These are phyloP conservation scores for peach (Prunus persica) DNA, from an alignment of 306 rosid genomes.

Conservation along the genomic window DNA sequence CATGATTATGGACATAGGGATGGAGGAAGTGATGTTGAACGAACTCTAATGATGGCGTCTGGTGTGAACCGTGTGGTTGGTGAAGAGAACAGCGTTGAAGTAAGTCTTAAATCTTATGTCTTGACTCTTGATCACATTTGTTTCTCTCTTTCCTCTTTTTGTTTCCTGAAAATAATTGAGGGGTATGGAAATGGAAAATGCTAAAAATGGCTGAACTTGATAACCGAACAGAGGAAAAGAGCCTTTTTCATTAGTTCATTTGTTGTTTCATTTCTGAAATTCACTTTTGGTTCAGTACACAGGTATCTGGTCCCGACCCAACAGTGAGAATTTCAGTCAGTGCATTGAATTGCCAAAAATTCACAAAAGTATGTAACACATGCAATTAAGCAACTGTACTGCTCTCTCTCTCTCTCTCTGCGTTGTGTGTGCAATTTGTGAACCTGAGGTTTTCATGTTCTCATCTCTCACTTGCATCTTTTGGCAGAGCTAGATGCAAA, in stretches of 20 bases:
- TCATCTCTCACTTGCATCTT: slow-evolving; percentile 21
- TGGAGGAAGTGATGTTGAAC: slow-evolving; percentile 55
- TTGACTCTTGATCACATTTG: neutral
- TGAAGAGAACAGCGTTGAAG: slow-evolving; percentile 47
- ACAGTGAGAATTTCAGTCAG: slow-evolving; percentile 68
- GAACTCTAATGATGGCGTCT: slow-evolving; percentile 59
- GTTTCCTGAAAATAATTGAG: neutral
- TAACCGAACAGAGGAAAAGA: neutral
- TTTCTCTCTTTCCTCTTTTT: neutral
- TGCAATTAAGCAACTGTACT: slow-evolving; percentile 8
- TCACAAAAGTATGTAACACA: slow-evolving; percentile 54
- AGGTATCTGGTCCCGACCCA: slow-evolving; percentile 65
- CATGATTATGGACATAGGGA: slow-evolving; percentile 45
- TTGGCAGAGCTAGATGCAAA: slow-evolving; percentile 58
- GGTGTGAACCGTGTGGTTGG: slow-evolving; percentile 27
- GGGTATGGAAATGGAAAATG: neutral
- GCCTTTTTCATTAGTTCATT: neutral
- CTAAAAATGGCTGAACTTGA: neutral
- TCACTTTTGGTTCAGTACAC: slow-evolving; percentile 58
- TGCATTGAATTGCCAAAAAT: slow-evolving; percentile 58
- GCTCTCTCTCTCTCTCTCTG: slow-evolving; percentile 26
- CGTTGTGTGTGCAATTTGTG: slow-evolving; percentile 4
- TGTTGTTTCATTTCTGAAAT: slow-evolving; percentile 25
- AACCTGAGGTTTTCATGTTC: slow-evolving; percentile 19
- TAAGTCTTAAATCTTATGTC: slow-evolving; percentile 38